Conservation (phyloP, 139 green algal species). For the Nannochloris sp. region DNA sequence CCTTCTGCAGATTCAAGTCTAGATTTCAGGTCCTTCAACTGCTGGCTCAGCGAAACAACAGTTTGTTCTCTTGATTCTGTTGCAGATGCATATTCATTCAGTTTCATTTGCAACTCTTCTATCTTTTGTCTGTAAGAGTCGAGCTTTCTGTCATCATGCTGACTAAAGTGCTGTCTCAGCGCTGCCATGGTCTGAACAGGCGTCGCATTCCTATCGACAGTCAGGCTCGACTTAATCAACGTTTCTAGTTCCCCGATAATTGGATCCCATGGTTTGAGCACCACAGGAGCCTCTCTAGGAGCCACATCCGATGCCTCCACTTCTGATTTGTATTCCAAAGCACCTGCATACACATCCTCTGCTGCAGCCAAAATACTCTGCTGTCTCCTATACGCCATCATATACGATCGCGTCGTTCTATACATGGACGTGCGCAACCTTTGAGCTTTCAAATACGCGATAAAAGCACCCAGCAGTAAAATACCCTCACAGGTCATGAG, state of each 20-base stretch:
- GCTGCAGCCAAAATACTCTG: constrained; percentile 4
- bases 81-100: too few species aligned
- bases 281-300: not conserved
- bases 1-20: too few species aligned
- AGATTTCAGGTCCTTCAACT: too few species aligned
- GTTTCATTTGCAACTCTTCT: too few species aligned
- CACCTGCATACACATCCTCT: constrained; percentile 2
- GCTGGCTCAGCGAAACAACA: too few species aligned
- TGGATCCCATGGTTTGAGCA: not conserved
- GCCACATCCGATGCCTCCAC: not conserved
- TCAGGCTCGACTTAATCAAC: too few species aligned
- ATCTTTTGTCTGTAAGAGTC: too few species aligned
- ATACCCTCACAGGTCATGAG: not conserved
- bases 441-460: constrained; percentile 1
- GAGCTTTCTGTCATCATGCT: too few species aligned
- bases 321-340: not conserved
- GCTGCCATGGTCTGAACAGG: too few species aligned
- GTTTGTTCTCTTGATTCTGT: too few species aligned
- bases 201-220: too few species aligned
- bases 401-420: not conserved
- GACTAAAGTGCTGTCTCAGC: too few species aligned
- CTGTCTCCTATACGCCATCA: constrained; percentile 10
- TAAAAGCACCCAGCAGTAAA: not conserved
- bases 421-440: not conserved
- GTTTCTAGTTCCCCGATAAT: not conserved